phyloP scores from a whole-genome alignment of 768 basidiomycete species.

The Vararia minispora region DNA sequence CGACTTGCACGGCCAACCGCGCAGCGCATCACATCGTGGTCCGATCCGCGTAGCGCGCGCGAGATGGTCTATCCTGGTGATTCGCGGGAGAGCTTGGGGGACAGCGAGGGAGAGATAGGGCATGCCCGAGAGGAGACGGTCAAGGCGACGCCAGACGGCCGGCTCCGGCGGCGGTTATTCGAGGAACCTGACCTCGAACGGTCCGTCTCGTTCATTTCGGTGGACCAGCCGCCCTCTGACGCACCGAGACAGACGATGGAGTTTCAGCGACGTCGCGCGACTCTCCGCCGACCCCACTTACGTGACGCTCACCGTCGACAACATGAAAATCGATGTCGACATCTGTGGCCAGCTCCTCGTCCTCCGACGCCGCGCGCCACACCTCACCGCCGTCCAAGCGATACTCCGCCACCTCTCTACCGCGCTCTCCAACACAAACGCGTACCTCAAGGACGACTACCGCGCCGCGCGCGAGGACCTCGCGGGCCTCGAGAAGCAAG shows the following conservation, averaged over 20 bases:
- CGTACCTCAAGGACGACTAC: constrained; percentile 47
- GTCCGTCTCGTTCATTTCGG: neutral
- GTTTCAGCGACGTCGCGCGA: constrained; percentile 52
- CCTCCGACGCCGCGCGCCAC: constrained; percentile 55
- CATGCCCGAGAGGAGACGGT: constrained; percentile 4
- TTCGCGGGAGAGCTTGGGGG: neutral
- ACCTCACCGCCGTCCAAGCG: constrained; percentile 44
- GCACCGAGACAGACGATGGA: constrained; percentile 35
- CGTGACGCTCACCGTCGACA: constrained; percentile 46
- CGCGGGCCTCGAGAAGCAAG: constrained; percentile 31
- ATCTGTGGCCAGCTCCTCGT: constrained; percentile 64
- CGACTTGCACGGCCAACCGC: constrained; percentile 24
- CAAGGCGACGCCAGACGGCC: too few species aligned
- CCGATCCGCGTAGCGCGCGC: constrained; percentile 37
- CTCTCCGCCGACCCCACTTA: too few species aligned
- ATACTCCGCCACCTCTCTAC: constrained; percentile 34
- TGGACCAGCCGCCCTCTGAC: neutral
- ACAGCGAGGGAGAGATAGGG: neutral
- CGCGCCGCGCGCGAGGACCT: constrained; percentile 38
- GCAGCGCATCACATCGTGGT: constrained; percentile 43
- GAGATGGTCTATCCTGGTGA: constrained; percentile 13
- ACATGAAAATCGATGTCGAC: constrained; percentile 72
- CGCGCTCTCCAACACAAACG: constrained; percentile 43
- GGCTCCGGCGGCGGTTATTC: neutral
- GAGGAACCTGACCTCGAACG: constrained; percentile 1